A percentile compares a stretch with the other conserved stretches of the same genome.
These are phyloP conservation scores for Termitomyces sp. DNA, from an alignment of 768 basidiomycete genomes.

Conservation along the genomic window DNA sequence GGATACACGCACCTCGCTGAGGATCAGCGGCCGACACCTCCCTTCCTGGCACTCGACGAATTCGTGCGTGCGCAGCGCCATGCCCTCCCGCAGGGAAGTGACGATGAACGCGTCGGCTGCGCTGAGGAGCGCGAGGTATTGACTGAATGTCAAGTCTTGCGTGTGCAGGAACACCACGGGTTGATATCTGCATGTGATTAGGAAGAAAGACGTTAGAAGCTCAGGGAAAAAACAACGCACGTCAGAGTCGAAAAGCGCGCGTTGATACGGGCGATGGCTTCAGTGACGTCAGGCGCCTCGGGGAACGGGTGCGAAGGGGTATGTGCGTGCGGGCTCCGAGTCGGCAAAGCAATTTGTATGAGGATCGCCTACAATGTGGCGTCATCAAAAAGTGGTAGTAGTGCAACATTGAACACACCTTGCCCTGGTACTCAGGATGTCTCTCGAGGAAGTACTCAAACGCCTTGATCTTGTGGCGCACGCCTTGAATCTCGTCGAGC, in stretches of 20 bases:
- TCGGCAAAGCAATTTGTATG: slow-evolving; percentile 84
- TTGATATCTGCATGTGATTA: slow-evolving; percentile 34
- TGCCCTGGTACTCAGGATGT: slow-evolving; percentile 74
- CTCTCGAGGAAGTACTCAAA: slow-evolving; percentile 80
- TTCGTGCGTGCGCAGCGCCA: slow-evolving; percentile 81
- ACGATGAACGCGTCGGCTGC: slow-evolving; percentile 85
- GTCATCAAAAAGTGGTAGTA: background rate
- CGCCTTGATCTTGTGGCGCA: slow-evolving; percentile 76
- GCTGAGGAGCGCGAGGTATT: slow-evolving; percentile 77
- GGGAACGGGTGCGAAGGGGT: slow-evolving; percentile 25
- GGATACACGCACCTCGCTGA: slow-evolving; percentile 58
- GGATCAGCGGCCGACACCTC: slow-evolving; percentile 60
- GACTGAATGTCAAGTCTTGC: slow-evolving; percentile 78
- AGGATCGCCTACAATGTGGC: slow-evolving; percentile 51
- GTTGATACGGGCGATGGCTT: slow-evolving; percentile 76
- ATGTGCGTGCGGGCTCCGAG: slow-evolving; percentile 69
- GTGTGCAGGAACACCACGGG: slow-evolving; percentile 85
- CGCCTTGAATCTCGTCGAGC: slow-evolving; percentile 83
- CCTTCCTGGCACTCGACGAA: slow-evolving; percentile 83
- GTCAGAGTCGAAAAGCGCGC: slow-evolving; percentile 79
- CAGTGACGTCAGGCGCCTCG: slow-evolving; percentile 54
- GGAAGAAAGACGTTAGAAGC: background rate
- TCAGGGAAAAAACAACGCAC: slow-evolving; percentile 17
- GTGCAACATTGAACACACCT: slow-evolving; percentile 29
- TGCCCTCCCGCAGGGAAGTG: slow-evolving; percentile 80